Evolutionary conservation across 139 green algal genomes (phyloP), one percentile per base, ranked within the genome.

Genomic region (Deuterostichococcus epilithicus): DNA sequence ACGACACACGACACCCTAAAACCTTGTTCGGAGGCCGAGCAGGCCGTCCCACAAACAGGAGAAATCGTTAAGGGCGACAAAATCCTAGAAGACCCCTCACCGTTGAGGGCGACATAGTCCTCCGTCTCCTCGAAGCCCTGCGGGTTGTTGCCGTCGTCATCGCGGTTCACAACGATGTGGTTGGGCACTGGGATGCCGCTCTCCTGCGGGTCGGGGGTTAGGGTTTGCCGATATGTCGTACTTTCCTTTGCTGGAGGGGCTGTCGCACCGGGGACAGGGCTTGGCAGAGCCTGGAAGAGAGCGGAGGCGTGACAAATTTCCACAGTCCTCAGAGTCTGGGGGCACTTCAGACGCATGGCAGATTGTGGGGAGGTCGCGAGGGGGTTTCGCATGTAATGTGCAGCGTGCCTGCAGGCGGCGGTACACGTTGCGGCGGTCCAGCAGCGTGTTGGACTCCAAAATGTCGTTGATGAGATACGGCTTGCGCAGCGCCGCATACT

Each of bases 401-500:
- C 13, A 20, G 26, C 28, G 52, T 28, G 87, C 85, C 82, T 82
- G 72, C 0, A 97, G 85, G 20, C 79, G 86, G 35, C 74, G 70
- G 73, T 98, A 98, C 67, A 98, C 94, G 23, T 80, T 82, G 10
- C 93, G 73, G 8, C 96, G 67, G 88, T 99, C 96, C 70, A 98
- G 79, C 59, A 99, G 86, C 18, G 89, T 77, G 60, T 94, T 86
- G 86, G 98, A 95, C 58, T 83, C 76, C 35, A 83, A 72, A 45
- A 98, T 83, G 76, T 99, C 93, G 81, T 99, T 99, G 72, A 99
- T 89, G 22, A 98, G 82, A 83, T 97, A 98, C 15, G 96, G 96
- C 71, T 89, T 89, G 35, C 91, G 79, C 73, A 98, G 83, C 22
- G 78, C 76, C 0, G 81, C 93, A 78, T 96, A 97, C 70, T 78